Percentiles rank a stretch among this genome's conserved stretches.
phyloP scores from a whole-genome alignment of 805 yeast species.

The Metschnikowia noctiluminum region DNA sequence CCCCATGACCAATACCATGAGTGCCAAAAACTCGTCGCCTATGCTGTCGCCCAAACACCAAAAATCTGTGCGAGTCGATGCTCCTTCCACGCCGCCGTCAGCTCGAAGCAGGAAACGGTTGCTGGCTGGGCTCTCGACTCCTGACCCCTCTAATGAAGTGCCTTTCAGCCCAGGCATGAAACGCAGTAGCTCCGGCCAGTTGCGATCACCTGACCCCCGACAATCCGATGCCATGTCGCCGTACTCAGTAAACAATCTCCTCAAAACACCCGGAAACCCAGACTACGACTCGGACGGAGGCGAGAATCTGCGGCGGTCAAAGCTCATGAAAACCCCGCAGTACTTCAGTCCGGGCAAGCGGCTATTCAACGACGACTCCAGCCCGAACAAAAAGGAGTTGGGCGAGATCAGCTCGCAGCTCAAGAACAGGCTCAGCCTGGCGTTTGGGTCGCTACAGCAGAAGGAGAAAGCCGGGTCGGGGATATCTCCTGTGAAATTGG shows the following conservation, averaged over 20 bases:
- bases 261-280: constrained; percentile 33
- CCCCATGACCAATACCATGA: neutral
- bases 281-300: constrained; percentile 32
- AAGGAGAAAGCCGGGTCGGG: constrained; percentile 13
- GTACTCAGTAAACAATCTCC: constrained; percentile 20
- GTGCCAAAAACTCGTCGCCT: constrained; percentile 24
- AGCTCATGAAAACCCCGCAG: constrained; percentile 38
- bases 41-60: constrained; percentile 32
- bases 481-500: constrained; percentile 18
- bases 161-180: constrained; percentile 42
- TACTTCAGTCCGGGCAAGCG: constrained; percentile 39
- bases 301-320: constrained; percentile 19
- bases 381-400: constrained; percentile 30
- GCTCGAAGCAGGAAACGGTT: constrained; percentile 20
- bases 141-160: constrained; percentile 31
- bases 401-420: constrained; percentile 38
- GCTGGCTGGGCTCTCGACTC: constrained; percentile 34
- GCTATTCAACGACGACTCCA: constrained; percentile 30
- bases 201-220: constrained; percentile 35
- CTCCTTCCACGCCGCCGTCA: constrained; percentile 32
- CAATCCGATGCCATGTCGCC: constrained; percentile 29
- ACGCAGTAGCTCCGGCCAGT: constrained; percentile 28
- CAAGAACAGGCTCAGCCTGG: constrained; percentile 36
- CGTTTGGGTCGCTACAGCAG: constrained; percentile 38
- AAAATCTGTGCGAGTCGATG: constrained; percentile 19